Percentiles rank a stretch among this genome's conserved stretches.
phyloP scores from a whole-genome alignment of 345 rosid species.

The Draba incana region DNA sequence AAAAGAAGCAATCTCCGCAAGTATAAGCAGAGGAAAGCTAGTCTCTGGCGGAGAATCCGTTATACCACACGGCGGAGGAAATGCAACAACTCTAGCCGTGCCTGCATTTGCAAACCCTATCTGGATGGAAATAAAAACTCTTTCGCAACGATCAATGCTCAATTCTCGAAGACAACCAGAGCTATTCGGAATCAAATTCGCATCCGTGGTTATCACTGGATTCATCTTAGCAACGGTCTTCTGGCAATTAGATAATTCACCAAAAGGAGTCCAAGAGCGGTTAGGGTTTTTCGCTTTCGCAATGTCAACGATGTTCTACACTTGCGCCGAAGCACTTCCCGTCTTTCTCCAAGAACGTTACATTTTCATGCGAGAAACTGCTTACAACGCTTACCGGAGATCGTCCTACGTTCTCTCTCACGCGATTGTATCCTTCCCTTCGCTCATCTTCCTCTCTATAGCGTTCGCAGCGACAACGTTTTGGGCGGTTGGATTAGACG shows the following conservation, averaged over 20 bases:
- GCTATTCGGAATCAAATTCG: conserved; percentile 72
- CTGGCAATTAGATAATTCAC: conserved; percentile 86
- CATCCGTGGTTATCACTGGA: conserved; percentile 83
- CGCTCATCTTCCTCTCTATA: conserved; percentile 65
- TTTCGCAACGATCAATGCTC: conserved; percentile 64
- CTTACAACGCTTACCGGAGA: conserved; percentile 85
- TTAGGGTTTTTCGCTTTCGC: conserved; percentile 95
- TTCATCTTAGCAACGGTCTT: conserved; percentile 88
- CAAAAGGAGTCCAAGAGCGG: conserved; percentile 85
- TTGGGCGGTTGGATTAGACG: conserved; percentile 91
- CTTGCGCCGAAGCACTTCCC: conserved; percentile 92
- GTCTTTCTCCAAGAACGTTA: conserved; percentile 93
- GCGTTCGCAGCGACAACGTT: conserved; percentile 74
- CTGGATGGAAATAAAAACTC: conserved; percentile 78
- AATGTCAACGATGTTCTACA: conserved; percentile 96
- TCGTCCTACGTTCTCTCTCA: conserved; percentile 89
- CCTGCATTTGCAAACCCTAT: conserved; percentile 84
- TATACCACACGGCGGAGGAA: conserved; percentile 27
- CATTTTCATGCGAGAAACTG: conserved; percentile 97
- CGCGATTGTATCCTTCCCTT: conserved; percentile 58
- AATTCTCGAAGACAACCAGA: conserved; percentile 83
- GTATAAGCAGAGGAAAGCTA: conserved; percentile 84
- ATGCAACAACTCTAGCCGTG: conserved; percentile 55
- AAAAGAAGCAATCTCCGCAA: conserved; percentile 90
- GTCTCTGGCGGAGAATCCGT: conserved; percentile 63